Conservation (phyloP, 805 yeast species). For the Candida hungchunana region DNA sequence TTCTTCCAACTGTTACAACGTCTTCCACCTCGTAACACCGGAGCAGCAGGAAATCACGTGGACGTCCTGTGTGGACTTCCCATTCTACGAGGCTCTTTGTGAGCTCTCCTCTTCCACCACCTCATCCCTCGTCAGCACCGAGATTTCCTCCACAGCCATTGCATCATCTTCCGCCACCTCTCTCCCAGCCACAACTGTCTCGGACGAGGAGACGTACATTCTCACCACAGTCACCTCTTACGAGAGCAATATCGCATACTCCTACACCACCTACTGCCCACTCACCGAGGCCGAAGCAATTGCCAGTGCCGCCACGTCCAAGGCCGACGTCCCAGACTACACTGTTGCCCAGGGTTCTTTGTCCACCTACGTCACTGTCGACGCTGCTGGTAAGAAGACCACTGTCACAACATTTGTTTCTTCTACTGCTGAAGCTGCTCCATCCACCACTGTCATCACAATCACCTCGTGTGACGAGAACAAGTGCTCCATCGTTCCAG, state of each 20-base stretch:
- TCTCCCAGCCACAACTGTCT: slow-evolving; percentile 8
- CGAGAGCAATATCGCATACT: slow-evolving; percentile 6
- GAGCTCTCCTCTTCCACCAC: slow-evolving; percentile 8
- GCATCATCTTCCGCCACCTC: slow-evolving; percentile 2
- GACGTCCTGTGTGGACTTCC: slow-evolving; percentile 24
- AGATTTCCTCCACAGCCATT: background rate
- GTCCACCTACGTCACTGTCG: slow-evolving; percentile 5
- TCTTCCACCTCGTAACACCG: slow-evolving; percentile 19
- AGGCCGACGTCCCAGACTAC: slow-evolving; percentile 8
- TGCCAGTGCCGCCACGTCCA: background rate
- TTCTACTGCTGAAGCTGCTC: slow-evolving; percentile 6
- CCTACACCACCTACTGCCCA: slow-evolving; percentile 22
- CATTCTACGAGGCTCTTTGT: slow-evolving; percentile 21
- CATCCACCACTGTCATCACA: slow-evolving; percentile 20
- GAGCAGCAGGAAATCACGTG: slow-evolving; percentile 16
- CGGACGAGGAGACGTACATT: slow-evolving; percentile 12
- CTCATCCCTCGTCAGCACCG: slow-evolving; percentile 5
- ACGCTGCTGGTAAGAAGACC: slow-evolving; percentile 8
- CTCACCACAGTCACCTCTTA: slow-evolving; percentile 19
- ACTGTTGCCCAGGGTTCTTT: slow-evolving; percentile 2
- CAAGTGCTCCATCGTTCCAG: slow-evolving; percentile 12
- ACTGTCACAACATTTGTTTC: slow-evolving; percentile 4
- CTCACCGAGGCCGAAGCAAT: slow-evolving; percentile 5
- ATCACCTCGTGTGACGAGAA: slow-evolving; percentile 13
- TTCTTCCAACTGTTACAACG: slow-evolving; percentile 24